Conservation (phyloP, 208 protist species). For the Blastocrithidia nonstop region DNA sequence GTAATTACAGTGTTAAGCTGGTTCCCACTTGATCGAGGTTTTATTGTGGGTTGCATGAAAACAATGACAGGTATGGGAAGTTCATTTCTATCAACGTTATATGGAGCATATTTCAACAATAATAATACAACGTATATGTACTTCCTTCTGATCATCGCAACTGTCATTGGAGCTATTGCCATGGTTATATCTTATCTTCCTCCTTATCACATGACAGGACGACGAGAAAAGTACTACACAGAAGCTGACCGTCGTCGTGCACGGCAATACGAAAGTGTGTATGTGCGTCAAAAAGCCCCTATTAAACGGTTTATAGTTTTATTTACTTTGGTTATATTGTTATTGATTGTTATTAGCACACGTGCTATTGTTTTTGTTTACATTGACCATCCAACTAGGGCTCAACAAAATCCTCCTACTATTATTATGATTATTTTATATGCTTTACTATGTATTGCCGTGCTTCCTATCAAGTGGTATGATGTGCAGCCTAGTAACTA, state of each 20-base stretch:
- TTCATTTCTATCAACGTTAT: conserved; percentile 20
- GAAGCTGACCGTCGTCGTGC: conserved; percentile 11
- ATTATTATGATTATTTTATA: conserved; percentile 28
- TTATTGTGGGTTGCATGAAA: conserved; percentile 21
- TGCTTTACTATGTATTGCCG: conserved; percentile 8
- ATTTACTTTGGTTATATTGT: conserved; percentile 12
- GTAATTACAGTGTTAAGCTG: conserved; percentile 26
- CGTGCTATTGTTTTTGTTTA: conserved; percentile 28
- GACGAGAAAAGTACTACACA: conserved; percentile 14
- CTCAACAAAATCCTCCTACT: conserved; percentile 10
- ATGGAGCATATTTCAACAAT: conserved; percentile 18
- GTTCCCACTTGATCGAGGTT: conserved; percentile 28
- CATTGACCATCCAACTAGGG: conserved; percentile 8
- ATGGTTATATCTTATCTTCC: conserved; percentile 19
- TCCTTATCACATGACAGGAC: conserved; percentile 24
- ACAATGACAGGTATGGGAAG: conserved; percentile 22
- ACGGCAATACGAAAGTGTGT: conserved; percentile 13
- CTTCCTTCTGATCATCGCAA: conserved; percentile 15
- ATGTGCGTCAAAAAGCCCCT: conserved; percentile 13
- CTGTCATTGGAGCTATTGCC: conserved; percentile 13
- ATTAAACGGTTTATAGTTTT: conserved; percentile 16
- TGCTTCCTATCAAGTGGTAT: conserved; percentile 8
- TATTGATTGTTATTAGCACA: conserved; percentile 15
- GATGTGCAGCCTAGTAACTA: conserved; percentile 8
- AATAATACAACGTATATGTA: conserved; percentile 19